A percentile compares a stretch with the other conserved stretches of the same genome.
phyloP scores from a whole-genome alignment of 106 monocot species.

The Dioscorea zingiberensis region DNA sequence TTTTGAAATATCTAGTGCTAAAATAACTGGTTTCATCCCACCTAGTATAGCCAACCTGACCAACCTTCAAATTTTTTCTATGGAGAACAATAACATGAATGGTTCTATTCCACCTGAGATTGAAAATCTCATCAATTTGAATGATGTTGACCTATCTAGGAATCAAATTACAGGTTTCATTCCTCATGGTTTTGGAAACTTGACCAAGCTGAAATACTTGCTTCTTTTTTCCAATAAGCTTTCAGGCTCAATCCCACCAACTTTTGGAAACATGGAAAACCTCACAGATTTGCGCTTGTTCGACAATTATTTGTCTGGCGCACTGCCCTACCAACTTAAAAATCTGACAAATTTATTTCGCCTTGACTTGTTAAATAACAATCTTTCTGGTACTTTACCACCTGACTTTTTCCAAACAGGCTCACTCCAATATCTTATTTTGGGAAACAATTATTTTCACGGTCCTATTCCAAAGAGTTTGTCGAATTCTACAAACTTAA shows the following conservation, averaged over 20 bases:
- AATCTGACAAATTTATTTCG: conserved; percentile 1
- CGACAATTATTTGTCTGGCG: conserved; percentile 2
- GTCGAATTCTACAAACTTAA: neutral
- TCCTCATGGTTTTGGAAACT: neutral
- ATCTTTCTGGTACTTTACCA: neutral
- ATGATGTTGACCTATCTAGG: too few relatives aligned
- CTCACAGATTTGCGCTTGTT: neutral
- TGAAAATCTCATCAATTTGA: too few relatives aligned
- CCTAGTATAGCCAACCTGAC: too few relatives aligned
- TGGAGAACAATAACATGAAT: too few relatives aligned
- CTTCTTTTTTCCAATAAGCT: neutral
- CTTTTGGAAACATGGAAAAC: conserved; percentile 9
- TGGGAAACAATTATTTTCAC: neutral
- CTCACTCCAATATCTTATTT: neutral
- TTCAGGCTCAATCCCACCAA: conserved; percentile 12
- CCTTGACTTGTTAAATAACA: neutral
- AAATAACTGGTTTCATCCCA: neutral
- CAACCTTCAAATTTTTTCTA: too few relatives aligned
- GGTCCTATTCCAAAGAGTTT: neutral
- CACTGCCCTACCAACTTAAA: neutral
- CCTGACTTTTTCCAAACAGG: neutral
- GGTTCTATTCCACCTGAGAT: too few relatives aligned
- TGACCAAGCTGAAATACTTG: neutral
- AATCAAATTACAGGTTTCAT: too few relatives aligned
- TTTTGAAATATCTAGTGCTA: neutral